phyloP scores from a whole-genome alignment of 163 green algal species.

The Prototheca wickerhamii region DNA sequence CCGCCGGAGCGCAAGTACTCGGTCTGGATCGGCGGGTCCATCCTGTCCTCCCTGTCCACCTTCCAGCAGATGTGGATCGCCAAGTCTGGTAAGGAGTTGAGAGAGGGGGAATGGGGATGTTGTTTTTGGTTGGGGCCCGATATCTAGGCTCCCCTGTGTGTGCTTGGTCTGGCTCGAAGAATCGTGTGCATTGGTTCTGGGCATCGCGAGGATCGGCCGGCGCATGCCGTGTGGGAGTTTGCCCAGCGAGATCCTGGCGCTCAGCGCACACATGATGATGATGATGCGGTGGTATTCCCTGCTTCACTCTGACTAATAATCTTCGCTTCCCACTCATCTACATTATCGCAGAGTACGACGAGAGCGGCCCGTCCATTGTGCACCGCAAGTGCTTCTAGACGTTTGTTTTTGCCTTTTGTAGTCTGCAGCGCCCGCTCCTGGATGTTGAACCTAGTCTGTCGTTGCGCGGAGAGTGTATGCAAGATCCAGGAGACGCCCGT shows the following conservation, averaged over 20 bases:
- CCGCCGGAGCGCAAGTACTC: conserved; percentile 95
- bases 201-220: background rate
- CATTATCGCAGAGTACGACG: conserved; percentile 85
- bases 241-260: no score
- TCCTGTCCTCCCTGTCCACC: conserved; percentile 92
- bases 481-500: no score
- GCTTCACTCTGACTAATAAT: no score
- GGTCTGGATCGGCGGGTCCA: conserved; percentile 98
- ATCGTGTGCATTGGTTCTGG: background rate
- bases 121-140: background rate
- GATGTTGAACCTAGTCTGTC: no score
- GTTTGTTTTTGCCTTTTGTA: no score
- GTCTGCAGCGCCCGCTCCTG: no score
- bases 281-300: no score
- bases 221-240: no score
- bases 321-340: no score
- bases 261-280: no score
- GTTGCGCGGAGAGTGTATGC: no score
- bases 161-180: background rate
- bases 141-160: background rate
- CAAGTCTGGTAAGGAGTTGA: conserved; percentile 23
- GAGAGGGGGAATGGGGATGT: background rate
- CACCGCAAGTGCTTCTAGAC: conserved; percentile 98
- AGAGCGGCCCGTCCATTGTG: conserved; percentile 90
- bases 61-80: conserved; percentile 86